Percentiles rank a stretch among this genome's conserved stretches.
phyloP scores from a whole-genome alignment of 2,329 filamentous ascomycete species.

The Hypomyces perniciosus region DNA sequence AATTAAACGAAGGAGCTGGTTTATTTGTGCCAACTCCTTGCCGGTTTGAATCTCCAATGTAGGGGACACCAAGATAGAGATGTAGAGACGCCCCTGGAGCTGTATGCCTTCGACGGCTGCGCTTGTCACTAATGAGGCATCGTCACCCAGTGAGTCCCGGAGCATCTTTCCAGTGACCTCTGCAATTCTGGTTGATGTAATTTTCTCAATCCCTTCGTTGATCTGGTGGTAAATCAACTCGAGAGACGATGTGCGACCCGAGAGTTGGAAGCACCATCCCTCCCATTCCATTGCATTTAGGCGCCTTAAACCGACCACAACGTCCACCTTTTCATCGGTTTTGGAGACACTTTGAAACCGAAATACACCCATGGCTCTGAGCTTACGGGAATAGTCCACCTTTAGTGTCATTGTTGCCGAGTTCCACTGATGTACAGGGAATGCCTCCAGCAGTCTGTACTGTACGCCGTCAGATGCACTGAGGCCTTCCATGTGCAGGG shows the following conservation, averaged over 20 bases:
- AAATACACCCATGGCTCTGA: conserved; percentile 9
- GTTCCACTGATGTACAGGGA: conserved; percentile 8
- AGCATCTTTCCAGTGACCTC: conserved; percentile 1
- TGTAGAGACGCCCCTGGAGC: conserved; percentile 11
- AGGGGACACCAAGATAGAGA: conserved; percentile 3
- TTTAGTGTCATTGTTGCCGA: conserved; percentile 11
- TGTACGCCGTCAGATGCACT: conserved; percentile 6
- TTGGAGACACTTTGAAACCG: conserved; percentile 5
- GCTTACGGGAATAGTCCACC: conserved; percentile 6
- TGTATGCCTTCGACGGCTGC: conserved; percentile 8
- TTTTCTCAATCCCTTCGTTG: conserved; percentile 3
- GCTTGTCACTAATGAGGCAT: conserved; percentile 5
- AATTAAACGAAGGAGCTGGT: not conserved
- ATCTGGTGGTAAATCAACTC: conserved; percentile 2
- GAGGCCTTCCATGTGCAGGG: conserved; percentile 1
- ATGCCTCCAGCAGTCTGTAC: conserved; percentile 7
- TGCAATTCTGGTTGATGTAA: not conserved
- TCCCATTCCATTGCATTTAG: conserved; percentile 11
- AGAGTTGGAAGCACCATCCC: conserved; percentile 9
- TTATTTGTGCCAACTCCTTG: not conserved
- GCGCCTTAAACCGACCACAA: conserved; percentile 7
- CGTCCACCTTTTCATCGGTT: conserved; percentile 6
- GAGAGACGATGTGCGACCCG: not conserved
- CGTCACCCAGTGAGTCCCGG: conserved; percentile 4
- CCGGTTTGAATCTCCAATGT: conserved; percentile 3